phyloP scores from a whole-genome alignment of 148 eudicot species.

The Cornus controversa region DNA sequence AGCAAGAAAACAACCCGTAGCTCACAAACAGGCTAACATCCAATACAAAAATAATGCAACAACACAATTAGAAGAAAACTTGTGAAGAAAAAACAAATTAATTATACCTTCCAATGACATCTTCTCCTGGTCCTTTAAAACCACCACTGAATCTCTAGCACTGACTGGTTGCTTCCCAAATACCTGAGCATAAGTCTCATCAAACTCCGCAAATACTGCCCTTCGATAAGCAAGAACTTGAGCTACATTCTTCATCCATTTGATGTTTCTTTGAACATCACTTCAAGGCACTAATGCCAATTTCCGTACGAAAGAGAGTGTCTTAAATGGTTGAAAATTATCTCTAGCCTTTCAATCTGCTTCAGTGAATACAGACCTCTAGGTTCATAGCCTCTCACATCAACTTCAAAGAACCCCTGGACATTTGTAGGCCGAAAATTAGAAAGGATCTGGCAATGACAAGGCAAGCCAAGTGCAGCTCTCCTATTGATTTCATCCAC shows the following conservation, averaged over 20 bases:
- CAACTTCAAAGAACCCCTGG: slow-evolving; percentile 7
- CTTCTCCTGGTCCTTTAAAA: neutral
- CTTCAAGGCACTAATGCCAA: neutral
- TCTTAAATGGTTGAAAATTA: neutral
- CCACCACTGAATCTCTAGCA: neutral
- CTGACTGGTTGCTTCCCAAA: neutral
- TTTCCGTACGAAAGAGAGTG: neutral
- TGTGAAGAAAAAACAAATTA: too few species aligned
- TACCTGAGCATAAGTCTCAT: neutral
- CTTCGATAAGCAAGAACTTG: neutral
- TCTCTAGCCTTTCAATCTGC: neutral
- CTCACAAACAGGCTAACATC: neutral
- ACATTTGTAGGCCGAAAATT: neutral
- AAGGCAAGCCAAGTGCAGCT: slow-evolving; percentile 15
- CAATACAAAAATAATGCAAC: too few species aligned
- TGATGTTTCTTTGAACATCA: neutral
- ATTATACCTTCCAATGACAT: neutral
- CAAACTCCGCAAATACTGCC: neutral
- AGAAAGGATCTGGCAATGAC: neutral
- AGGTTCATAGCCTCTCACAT: slow-evolving; percentile 12
- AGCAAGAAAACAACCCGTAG: neutral
- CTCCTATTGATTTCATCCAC: slow-evolving; percentile 2
- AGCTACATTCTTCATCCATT: neutral
- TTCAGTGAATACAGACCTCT: neutral
- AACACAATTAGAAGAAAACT: neutral